These are phyloP conservation scores for Yamadazyma buinensis DNA, from an alignment of 1,139 yeast genomes.

Conservation along the genomic window DNA sequence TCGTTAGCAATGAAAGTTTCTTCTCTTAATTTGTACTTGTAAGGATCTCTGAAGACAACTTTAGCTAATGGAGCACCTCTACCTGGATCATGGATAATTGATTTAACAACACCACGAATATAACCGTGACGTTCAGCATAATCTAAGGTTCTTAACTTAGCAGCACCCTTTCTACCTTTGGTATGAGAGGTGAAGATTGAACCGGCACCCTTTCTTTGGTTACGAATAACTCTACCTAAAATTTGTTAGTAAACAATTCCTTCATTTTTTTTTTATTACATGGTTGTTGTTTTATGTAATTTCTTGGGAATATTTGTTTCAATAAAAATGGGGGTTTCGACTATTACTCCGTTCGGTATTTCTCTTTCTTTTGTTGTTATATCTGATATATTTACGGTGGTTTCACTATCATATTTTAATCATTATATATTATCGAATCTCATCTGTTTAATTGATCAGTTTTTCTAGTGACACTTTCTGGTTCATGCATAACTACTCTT, in stretches of 20 bases:
- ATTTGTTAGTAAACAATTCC: slow-evolving; percentile 20
- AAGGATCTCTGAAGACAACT: slow-evolving; percentile 99
- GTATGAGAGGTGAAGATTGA: slow-evolving; percentile 99
- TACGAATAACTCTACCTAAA: slow-evolving; percentile 99
- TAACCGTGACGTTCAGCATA: slow-evolving; percentile 99
- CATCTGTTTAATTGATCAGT: too few relatives aligned
- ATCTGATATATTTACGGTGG: too few relatives aligned
- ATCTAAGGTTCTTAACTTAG: slow-evolving; percentile 98
- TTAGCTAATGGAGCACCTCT: slow-evolving; percentile 99
- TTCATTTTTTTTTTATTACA: too few relatives aligned
- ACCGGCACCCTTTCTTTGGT: slow-evolving; percentile 99
- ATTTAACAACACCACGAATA: slow-evolving; percentile 98
- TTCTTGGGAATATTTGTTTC: too few relatives aligned
- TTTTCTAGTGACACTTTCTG: too few relatives aligned
- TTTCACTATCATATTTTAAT: too few relatives aligned
- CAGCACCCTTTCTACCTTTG: slow-evolving; percentile 99
- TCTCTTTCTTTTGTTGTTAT: too few relatives aligned
- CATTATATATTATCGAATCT: too few relatives aligned
- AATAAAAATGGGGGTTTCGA: too few relatives aligned
- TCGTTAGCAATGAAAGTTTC: slow-evolving; percentile 99
- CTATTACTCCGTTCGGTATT: too few relatives aligned
- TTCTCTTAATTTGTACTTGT: slow-evolving; percentile 96
- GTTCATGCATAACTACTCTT: too few relatives aligned
- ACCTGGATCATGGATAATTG: slow-evolving; percentile 98
- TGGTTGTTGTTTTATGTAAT: too few relatives aligned